Percentiles rank a stretch among this genome's conserved stretches.
Conservation (phyloP, 148 eudicot genomes). For the Rhododendron ferrugineum region DNA sequence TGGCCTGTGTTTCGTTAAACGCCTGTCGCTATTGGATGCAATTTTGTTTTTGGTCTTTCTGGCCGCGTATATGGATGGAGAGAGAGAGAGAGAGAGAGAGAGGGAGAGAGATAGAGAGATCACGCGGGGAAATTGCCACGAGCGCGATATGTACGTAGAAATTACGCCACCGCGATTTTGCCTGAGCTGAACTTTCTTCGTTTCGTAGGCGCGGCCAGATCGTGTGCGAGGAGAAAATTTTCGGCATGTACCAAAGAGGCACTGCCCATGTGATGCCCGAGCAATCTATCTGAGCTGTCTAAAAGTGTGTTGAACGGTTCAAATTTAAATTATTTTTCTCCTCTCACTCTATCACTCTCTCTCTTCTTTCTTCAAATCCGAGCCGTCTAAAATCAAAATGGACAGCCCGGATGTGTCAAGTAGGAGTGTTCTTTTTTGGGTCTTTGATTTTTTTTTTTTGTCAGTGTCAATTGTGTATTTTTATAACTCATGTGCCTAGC, state of each 20-base stretch:
- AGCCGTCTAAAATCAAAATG: no score
- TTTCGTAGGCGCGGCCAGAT: conserved; percentile 7
- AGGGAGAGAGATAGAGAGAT: conserved; percentile 9
- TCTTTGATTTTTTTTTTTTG: no score
- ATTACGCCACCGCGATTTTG: neutral
- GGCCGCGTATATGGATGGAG: neutral
- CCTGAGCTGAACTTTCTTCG: neutral
- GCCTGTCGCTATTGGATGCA: neutral
- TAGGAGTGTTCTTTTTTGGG: neutral
- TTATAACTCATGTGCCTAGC: no score
- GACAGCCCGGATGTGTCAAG: fast-evolving
- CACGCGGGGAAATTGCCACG: neutral
- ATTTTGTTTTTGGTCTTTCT: neutral
- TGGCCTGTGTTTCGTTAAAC: neutral
- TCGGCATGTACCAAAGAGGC: no score
- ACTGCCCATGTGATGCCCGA: no score
- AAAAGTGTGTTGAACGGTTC: no score
- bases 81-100: conserved; percentile 8
- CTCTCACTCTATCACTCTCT: no score
- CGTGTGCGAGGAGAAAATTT: neutral
- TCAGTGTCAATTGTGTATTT: no score
- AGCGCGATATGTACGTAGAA: conserved; percentile 8
- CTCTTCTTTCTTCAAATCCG: no score
- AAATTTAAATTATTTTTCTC: no score
- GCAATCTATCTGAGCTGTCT: no score